Evolutionary conservation across 2,329 filamentous ascomycete genomes (phyloP).

Genomic region (Madurella fahalii): DNA sequence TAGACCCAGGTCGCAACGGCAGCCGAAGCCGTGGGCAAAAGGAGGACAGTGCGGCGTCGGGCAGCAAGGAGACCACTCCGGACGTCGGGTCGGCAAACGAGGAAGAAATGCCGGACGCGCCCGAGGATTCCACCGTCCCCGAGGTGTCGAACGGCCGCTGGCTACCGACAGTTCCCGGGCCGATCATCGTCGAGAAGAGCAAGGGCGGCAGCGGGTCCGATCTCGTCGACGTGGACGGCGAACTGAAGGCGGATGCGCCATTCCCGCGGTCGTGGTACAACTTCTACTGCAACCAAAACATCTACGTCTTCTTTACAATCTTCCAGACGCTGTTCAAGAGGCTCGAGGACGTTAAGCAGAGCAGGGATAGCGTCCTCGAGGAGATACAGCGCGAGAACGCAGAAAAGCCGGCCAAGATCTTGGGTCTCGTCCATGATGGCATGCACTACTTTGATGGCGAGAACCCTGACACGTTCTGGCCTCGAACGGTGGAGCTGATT

Average conservation of each 20-base stretch:
- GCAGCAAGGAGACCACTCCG: slow-evolving; percentile 84
- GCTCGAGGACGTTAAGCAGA: slow-evolving; percentile 76
- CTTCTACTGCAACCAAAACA: slow-evolving; percentile 84
- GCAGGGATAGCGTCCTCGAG: slow-evolving; percentile 66
- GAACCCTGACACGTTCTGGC: slow-evolving; percentile 69
- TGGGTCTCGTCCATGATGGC: slow-evolving; percentile 77
- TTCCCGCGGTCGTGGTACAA: slow-evolving; percentile 80
- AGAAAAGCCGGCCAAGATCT: slow-evolving; percentile 74
- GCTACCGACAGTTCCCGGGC: slow-evolving; percentile 59
- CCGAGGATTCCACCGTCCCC: slow-evolving; percentile 53
- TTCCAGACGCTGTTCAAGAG: slow-evolving; percentile 89
- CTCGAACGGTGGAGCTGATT: slow-evolving; percentile 77
- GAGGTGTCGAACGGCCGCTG: slow-evolving; percentile 62
- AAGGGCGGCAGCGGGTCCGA: slow-evolving; percentile 31
- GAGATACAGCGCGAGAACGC: slow-evolving; percentile 70
- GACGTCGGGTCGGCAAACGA: slow-evolving; percentile 74
- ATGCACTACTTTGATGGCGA: slow-evolving; percentile 73
- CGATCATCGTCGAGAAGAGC: slow-evolving; percentile 43
- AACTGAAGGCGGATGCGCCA: slow-evolving; percentile 71
- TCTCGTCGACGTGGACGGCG: slow-evolving; percentile 55
- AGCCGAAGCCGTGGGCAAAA: slow-evolving; percentile 68
- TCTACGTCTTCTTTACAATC: slow-evolving; percentile 92
- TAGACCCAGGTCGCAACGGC: slow-evolving; percentile 72
- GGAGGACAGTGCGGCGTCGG: slow-evolving; percentile 71
- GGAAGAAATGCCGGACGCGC: slow-evolving; percentile 65